Evolutionary conservation across 106 monocot species (phyloP).

Genomic region (Dioscorea dumetorum): DNA sequence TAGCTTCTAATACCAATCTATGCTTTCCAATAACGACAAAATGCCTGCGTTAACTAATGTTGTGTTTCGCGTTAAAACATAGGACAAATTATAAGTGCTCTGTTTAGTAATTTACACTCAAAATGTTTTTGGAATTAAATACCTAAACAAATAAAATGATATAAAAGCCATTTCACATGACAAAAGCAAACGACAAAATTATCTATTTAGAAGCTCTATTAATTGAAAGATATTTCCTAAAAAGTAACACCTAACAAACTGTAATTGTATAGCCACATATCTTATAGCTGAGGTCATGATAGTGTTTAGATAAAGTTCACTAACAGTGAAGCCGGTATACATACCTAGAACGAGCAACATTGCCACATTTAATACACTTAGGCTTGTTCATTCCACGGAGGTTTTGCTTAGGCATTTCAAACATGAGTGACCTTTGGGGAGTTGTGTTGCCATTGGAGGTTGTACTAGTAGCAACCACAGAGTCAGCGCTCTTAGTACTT

Average conservation of each 20-base stretch:
- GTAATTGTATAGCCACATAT: background rate
- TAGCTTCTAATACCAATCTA: too few relatives aligned
- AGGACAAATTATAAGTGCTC: too few relatives aligned
- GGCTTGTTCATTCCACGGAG: slow-evolving; percentile 66
- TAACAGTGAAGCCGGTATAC: background rate
- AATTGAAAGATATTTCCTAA: too few relatives aligned
- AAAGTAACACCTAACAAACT: background rate
- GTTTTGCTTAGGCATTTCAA: slow-evolving; percentile 41
- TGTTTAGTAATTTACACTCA: too few relatives aligned
- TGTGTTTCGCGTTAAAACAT: too few relatives aligned
- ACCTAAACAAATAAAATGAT: too few relatives aligned
- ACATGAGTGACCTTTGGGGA: slow-evolving; percentile 8
- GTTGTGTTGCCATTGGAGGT: slow-evolving; percentile 25
- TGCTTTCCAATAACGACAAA: too few relatives aligned
- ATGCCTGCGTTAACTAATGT: too few relatives aligned
- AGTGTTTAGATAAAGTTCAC: background rate
- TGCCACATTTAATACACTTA: slow-evolving; percentile 64
- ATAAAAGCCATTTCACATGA: too few relatives aligned
- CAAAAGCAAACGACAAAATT: background rate
- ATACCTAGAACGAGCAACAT: slow-evolving; percentile 69
- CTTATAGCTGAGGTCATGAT: too few relatives aligned
- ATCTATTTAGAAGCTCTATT: background rate
- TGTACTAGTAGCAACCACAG: background rate
- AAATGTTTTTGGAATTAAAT: too few relatives aligned
- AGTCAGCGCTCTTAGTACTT: slow-evolving; percentile 18